Evolutionary conservation across 148 eudicot species (phyloP), one percentile per base, ranked within the genome.

Genomic region (Amaranthus cruentus): DNA sequence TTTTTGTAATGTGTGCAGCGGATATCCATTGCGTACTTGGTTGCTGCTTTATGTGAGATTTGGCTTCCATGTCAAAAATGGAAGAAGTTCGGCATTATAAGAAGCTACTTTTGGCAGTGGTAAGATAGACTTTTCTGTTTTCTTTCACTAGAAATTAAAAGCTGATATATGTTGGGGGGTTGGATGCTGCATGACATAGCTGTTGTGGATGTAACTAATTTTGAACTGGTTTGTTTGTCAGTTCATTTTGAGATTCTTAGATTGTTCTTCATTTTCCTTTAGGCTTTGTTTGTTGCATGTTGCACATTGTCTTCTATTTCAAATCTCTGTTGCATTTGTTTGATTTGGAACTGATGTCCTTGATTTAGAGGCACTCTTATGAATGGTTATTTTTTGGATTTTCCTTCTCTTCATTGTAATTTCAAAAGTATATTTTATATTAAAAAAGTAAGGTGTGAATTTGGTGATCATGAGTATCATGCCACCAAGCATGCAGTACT

Each of bases 1-100:
- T 57, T 59, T 48, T 11, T 72, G 14, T 38, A 21, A 14, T 74
- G n/a, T 69, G 53, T 76, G 72, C 89, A 93, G 98, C 88, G 98
- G 78, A 93, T 93, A 77, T 77, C 98, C 13, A 81, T 93, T 78
- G 94, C 85, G 47, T 93, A 93, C 51, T 54, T 87, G 55, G 80
- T 83, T 10, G 89, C 95, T 64, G 97, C 98, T 51, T 75, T 88
- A 81, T 91, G 91, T 77, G 97, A 89, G 80, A 91, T 93, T 78
- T 93, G 98, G 97, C 88, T 93, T 83, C 87, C 93, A 5, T 72
- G 83, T 84, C 81, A 79, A 77, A 87, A 71, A 81, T 73, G 79
- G 82, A 86, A 73, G 63, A 78, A 75, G 76, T 77, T 77, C 69
- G 62, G 83, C 15, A 76, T 78, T 38, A 63, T 78, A 21, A 86